Conservation (phyloP, 1,284 basidiomycete genomes). For the Cryptococcus floricola region DNA sequence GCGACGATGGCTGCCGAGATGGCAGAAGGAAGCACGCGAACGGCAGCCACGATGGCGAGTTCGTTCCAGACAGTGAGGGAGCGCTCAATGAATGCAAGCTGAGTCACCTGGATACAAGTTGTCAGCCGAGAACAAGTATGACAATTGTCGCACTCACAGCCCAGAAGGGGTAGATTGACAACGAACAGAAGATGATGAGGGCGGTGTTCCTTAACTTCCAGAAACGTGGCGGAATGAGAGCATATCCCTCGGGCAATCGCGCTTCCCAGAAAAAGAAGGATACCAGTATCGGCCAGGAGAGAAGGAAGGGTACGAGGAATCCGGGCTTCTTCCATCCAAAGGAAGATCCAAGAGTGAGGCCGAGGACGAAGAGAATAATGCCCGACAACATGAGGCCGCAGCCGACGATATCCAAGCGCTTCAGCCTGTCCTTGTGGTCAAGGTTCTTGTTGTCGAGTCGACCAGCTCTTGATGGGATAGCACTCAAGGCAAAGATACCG, state of each 20-base stretch:
- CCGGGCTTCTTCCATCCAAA: conserved; percentile 38
- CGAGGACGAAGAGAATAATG: conserved; percentile 42
- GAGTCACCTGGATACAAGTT: conserved; percentile 11
- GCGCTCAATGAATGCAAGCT: conserved; percentile 21
- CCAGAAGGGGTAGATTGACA: conserved; percentile 31
- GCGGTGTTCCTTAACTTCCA: conserved; percentile 40
- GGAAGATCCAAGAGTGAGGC: conserved; percentile 41
- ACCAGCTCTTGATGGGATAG: conserved; percentile 29
- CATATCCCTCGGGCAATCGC: conserved; percentile 20
- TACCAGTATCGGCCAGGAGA: conserved; percentile 34
- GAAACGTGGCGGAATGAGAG: conserved; percentile 29
- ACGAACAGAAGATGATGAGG: conserved; percentile 27
- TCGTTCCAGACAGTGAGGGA: conserved; percentile 16
- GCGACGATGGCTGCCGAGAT: conserved; percentile 18
- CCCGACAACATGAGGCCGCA: conserved; percentile 29
- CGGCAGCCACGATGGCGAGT: conserved; percentile 18
- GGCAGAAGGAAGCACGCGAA: conserved; percentile 26
- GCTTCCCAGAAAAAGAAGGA: conserved; percentile 41
- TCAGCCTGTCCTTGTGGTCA: conserved; percentile 20
- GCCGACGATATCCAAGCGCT: conserved; percentile 40
- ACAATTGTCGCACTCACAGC: not conserved
- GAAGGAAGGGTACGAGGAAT: conserved; percentile 46
- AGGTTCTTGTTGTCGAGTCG: conserved; percentile 11
- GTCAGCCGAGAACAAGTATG: not conserved
- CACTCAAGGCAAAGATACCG: conserved; percentile 15